Evolutionary conservation across 768 basidiomycete genomes (phyloP).

Genomic region (Leccinum arenicola): DNA sequence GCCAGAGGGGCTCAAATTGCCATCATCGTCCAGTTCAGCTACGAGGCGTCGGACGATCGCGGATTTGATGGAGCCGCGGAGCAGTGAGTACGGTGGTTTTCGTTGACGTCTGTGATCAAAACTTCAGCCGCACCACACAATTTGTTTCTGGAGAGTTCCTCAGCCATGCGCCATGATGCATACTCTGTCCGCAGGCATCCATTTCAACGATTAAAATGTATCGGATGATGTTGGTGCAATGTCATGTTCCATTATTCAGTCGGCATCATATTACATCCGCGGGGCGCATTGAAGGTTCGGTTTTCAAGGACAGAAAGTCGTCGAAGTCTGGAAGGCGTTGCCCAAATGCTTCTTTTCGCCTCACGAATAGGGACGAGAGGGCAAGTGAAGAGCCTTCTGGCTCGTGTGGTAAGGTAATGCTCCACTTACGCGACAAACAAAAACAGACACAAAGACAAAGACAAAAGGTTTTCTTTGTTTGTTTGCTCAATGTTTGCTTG

Average conservation of each 20-base stretch:
- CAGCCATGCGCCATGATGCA: background rate
- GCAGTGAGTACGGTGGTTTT: conserved; percentile 86
- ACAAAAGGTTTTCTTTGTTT: background rate
- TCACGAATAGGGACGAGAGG: conserved; percentile 11
- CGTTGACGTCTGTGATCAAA: conserved; percentile 52
- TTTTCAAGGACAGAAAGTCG: background rate
- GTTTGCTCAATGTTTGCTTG: background rate
- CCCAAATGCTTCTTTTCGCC: background rate
- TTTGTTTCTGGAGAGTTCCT: background rate
- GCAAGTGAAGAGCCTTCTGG: background rate
- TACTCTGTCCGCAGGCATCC: background rate
- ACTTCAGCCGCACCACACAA: background rate
- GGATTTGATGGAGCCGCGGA: conserved; percentile 84
- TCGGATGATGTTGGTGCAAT: background rate
- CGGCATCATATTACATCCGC: background rate
- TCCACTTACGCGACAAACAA: conserved; percentile 3
- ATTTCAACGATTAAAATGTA: background rate
- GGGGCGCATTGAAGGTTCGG: background rate
- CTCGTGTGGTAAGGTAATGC: conserved; percentile 10
- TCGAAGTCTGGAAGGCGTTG: background rate
- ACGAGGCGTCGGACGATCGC: conserved; percentile 88
- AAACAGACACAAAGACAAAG: background rate
- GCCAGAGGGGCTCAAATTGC: conserved; percentile 57
- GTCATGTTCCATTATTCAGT: background rate
- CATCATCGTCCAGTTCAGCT: conserved; percentile 76